phyloP scores from a whole-genome alignment of 2,329 filamentous ascomycete species.

The Pyrenophora graminea region DNA sequence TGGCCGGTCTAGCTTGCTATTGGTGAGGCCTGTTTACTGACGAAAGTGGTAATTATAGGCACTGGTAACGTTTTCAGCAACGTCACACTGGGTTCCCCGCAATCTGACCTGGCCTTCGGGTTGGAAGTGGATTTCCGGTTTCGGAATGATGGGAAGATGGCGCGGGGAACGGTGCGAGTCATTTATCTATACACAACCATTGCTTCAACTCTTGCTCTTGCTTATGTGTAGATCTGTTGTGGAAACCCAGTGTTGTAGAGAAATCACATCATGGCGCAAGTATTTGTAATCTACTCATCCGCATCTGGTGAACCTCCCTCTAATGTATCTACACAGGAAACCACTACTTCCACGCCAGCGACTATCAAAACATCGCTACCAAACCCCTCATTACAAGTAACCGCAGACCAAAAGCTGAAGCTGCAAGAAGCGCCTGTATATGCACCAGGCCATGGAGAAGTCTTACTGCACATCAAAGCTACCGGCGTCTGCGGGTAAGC shows the following conservation, averaged over 20 bases:
- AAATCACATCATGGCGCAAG: conserved; percentile 11
- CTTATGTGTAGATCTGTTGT: not conserved
- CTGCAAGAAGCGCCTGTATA: conserved; percentile 61
- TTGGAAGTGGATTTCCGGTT: not conserved
- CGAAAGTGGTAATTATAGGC: conserved; percentile 19
- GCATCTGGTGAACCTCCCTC: not conserved
- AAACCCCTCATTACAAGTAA: conserved; percentile 64
- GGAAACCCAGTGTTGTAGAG: not conserved
- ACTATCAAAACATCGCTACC: conserved; percentile 32
- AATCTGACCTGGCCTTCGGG: conserved; percentile 1
- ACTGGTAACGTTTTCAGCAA: conserved; percentile 3
- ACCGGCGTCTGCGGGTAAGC: conserved; percentile 67
- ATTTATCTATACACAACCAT: not conserved
- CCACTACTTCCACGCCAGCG: conserved; percentile 14
- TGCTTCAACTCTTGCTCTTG: not conserved
- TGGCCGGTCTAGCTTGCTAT: not conserved
- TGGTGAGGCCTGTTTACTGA: not conserved
- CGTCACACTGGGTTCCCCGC: conserved; percentile 11
- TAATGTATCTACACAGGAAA: conserved; percentile 8
- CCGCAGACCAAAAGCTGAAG: conserved; percentile 64
- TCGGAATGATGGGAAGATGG: not conserved
- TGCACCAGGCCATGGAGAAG: conserved; percentile 59
- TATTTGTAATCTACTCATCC: not conserved
- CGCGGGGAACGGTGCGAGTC: conserved; percentile 3
- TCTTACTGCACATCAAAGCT: conserved; percentile 64